Percentiles rank a stretch among this genome's conserved stretches.
Evolutionary conservation across 352 stramenopile species (phyloP).

Genomic region (Globisporangium cystogenes): DNA sequence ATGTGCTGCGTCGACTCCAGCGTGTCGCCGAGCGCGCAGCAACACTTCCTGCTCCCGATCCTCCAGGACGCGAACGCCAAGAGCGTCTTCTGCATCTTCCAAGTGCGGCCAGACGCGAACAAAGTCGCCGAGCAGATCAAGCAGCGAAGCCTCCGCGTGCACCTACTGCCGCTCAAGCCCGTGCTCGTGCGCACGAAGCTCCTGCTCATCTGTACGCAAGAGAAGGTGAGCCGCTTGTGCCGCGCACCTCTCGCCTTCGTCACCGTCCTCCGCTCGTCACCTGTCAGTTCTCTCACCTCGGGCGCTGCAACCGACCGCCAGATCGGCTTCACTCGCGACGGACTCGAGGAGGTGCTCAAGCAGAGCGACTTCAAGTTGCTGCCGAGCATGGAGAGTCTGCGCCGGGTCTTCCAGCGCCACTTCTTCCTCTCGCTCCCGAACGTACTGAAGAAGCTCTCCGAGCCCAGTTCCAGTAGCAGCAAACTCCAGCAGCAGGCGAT

Average conservation of each 20-base stretch:
- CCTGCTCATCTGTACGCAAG: slow-evolving; percentile 37
- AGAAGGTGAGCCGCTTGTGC: slow-evolving; percentile 23
- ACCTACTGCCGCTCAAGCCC: slow-evolving; percentile 29
- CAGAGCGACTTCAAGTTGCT: slow-evolving; percentile 31
- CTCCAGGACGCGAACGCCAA: slow-evolving; percentile 42
- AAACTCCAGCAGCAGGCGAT: neutral
- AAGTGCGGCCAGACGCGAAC: slow-evolving; percentile 40
- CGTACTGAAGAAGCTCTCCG: slow-evolving; percentile 21
- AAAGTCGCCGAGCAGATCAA: slow-evolving; percentile 65
- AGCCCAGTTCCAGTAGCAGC: neutral
- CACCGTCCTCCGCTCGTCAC: neutral
- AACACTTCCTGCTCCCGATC: slow-evolving; percentile 54
- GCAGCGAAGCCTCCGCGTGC: slow-evolving; percentile 25
- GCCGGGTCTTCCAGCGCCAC: slow-evolving; percentile 38
- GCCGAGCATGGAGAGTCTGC: slow-evolving; percentile 32
- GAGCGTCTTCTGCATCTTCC: slow-evolving; percentile 47
- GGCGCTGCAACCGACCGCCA: slow-evolving; percentile 4
- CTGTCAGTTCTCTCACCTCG: neutral
- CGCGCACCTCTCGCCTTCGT: too few species aligned
- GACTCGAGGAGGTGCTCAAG: slow-evolving; percentile 40
- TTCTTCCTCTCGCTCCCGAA: slow-evolving; percentile 60
- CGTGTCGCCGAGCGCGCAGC: slow-evolving; percentile 47
- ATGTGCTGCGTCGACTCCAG: slow-evolving; percentile 10
- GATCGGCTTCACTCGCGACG: slow-evolving; percentile 60
- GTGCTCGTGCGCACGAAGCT: slow-evolving; percentile 50